These are phyloP conservation scores for Tricholoma terreum DNA, from an alignment of 768 basidiomycete species.

Conservation along the genomic window DNA sequence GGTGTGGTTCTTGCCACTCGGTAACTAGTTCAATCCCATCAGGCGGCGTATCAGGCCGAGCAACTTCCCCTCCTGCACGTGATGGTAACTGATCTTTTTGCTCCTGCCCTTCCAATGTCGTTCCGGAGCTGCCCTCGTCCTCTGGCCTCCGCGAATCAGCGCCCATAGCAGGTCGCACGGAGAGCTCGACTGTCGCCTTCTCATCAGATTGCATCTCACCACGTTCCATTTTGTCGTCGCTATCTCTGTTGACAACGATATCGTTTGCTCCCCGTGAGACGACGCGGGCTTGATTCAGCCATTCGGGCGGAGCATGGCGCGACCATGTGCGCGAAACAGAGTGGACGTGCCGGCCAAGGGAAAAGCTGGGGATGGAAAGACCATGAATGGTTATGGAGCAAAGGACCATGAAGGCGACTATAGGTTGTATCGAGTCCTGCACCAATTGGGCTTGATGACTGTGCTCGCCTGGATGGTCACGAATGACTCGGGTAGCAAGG, in stretches of 20 bases:
- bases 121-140: conserved; percentile 16
- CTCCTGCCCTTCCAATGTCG: conserved; percentile 8
- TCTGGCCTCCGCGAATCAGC: conserved; percentile 9
- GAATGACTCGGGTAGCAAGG: conserved; percentile 63
- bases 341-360: conserved; percentile 88
- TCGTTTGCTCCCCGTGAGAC: conserved; percentile 65
- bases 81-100: conserved; percentile 8
- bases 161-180: conserved; percentile 10
- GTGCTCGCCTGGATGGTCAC: conserved; percentile 38
- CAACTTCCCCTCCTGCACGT: not conserved
- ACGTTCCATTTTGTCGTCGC: conserved; percentile 60
- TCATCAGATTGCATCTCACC: conserved; percentile 12
- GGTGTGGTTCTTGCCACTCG: conserved; percentile 73
- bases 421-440: conserved; percentile 79
- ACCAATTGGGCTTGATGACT: conserved; percentile 62
- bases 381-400: conserved; percentile 87
- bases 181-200: conserved; percentile 12
- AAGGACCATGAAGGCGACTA: conserved; percentile 93
- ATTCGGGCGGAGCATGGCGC: conserved; percentile 75
- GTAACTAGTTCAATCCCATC: conserved; percentile 41
- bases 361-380: conserved; percentile 92
- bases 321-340: conserved; percentile 89
- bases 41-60: conserved; percentile 34
- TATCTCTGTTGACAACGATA: conserved; percentile 73
- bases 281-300: conserved; percentile 74